These are phyloP conservation scores for Eremothecium gossypii DNA, from an alignment of 1,139 yeast species.

Conservation along the genomic window DNA sequence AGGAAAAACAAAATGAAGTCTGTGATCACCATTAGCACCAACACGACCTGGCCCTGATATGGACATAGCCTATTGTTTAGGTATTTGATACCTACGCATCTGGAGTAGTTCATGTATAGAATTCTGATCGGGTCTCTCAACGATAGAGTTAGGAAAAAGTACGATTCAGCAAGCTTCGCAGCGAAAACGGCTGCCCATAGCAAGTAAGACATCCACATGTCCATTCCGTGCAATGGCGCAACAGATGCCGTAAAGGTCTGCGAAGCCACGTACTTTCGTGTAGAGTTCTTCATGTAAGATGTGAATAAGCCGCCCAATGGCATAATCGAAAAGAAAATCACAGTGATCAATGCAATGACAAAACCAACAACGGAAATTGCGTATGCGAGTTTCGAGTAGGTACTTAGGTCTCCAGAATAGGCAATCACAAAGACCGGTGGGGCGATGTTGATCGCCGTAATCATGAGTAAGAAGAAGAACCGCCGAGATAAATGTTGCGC, in stretches of 20 bases:
- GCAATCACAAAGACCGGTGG: slow-evolving; percentile 83
- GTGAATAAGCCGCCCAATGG: slow-evolving; percentile 97
- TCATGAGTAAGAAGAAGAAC: slow-evolving; percentile 58
- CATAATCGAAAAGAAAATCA: slow-evolving; percentile 83
- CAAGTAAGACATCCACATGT: slow-evolving; percentile 93
- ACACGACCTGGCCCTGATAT: slow-evolving; percentile 78
- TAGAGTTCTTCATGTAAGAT: slow-evolving; percentile 78
- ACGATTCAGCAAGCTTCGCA: slow-evolving; percentile 84
- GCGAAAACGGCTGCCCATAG: slow-evolving; percentile 83
- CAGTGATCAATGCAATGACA: slow-evolving; percentile 76
- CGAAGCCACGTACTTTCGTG: slow-evolving; percentile 85
- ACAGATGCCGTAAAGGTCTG: slow-evolving; percentile 95
- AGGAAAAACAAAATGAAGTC: slow-evolving; percentile 92
- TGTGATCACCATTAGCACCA: slow-evolving; percentile 86
- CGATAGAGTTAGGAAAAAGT: slow-evolving; percentile 83
- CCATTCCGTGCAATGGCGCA: slow-evolving; percentile 70
- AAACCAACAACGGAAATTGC: slow-evolving; percentile 83
- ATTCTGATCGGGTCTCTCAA: slow-evolving; percentile 89
- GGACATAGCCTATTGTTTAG: slow-evolving; percentile 65
- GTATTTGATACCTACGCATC: slow-evolving; percentile 72
- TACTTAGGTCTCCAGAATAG: slow-evolving; percentile 56
- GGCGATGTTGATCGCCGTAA: slow-evolving; percentile 66
- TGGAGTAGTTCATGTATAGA: slow-evolving; percentile 52
- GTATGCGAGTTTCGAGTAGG: slow-evolving; percentile 64
- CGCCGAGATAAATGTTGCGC: slow-evolving; percentile 94